These are phyloP conservation scores for Rhodotorula mucilaginosa DNA, from an alignment of 1,284 basidiomycete genomes.

Conservation along the genomic window DNA sequence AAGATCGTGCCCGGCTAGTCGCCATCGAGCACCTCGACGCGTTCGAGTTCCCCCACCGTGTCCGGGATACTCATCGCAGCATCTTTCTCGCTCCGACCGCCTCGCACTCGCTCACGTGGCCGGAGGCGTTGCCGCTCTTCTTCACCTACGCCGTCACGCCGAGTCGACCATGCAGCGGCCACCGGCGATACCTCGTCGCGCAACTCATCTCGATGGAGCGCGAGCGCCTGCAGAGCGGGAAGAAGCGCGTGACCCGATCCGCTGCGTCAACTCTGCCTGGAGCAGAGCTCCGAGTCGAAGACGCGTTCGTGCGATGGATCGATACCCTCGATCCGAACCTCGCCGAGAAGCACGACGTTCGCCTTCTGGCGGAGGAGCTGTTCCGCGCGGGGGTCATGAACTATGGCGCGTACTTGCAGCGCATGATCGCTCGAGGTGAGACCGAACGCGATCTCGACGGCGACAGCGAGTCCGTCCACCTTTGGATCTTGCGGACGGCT, in stretches of 20 bases:
- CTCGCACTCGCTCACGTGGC: background rate
- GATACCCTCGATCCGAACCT: conserved; percentile 14
- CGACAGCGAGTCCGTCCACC: conserved; percentile 18
- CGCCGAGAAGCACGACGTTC: background rate
- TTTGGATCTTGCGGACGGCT: conserved; percentile 29
- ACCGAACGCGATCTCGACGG: conserved; percentile 20
- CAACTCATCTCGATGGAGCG: conserved; percentile 25
- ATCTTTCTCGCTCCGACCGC: conserved; percentile 1
- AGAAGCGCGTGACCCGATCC: background rate
- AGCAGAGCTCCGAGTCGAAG: conserved; percentile 3
- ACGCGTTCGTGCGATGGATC: conserved; percentile 26
- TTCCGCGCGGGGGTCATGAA: conserved; percentile 27
- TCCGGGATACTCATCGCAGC: conserved; percentile 4
- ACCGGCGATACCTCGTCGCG: conserved; percentile 32
- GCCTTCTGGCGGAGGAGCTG: conserved; percentile 28
- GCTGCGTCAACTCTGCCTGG: background rate
- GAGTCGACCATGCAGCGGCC: conserved; percentile 10
- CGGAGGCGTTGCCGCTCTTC: conserved; percentile 23
- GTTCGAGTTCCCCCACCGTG: conserved; percentile 24
- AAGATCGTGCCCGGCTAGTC: conserved; percentile 2
- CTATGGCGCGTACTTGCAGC: conserved; percentile 36
- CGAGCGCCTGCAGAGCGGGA: conserved; percentile 3
- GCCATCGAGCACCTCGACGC: conserved; percentile 28
- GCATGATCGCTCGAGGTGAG: conserved; percentile 41
- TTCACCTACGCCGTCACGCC: conserved; percentile 35